Evolutionary conservation across 371 early-diverging fungal genomes (phyloP).

Genomic region (Aphelidium insulamus): DNA sequence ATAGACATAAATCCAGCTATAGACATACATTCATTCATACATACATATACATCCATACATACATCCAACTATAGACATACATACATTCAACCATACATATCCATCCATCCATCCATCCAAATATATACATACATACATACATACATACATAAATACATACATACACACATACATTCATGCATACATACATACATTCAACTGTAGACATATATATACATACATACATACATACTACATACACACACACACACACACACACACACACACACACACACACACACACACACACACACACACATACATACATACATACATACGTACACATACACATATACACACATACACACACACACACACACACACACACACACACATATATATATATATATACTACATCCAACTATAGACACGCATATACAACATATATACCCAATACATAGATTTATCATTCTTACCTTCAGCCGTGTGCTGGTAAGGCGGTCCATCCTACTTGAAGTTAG

Average conservation of each 20-base stretch:
- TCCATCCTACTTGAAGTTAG: too few relatives aligned
- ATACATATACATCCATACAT: conserved; percentile 1
- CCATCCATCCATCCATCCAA: conserved; percentile 14
- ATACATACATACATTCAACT: neutral
- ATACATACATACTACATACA: neutral
- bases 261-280: conserved; percentile 1
- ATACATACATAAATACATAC: neutral
- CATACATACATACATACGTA: neutral
- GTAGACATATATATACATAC: too few relatives aligned
- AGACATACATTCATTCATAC: conserved; percentile 3
- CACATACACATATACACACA: conserved; percentile 8
- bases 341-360: conserved; percentile 21
- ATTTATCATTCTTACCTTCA: conserved; percentile 19
- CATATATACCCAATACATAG: neutral
- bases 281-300: conserved; percentile 7
- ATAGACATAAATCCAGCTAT: neutral
- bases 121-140: conserved; percentile 17
- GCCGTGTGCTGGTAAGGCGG: conserved; percentile 56
- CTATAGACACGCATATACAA: too few relatives aligned
- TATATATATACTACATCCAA: neutral
- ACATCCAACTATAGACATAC: conserved; percentile 5
- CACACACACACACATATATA: conserved; percentile 3
- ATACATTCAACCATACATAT: neutral
- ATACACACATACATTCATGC: too few relatives aligned
- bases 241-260: conserved; percentile 1